Conservation (phyloP, 2,329 filamentous ascomycete species). For the Pseudogymnoascus sp. region DNA sequence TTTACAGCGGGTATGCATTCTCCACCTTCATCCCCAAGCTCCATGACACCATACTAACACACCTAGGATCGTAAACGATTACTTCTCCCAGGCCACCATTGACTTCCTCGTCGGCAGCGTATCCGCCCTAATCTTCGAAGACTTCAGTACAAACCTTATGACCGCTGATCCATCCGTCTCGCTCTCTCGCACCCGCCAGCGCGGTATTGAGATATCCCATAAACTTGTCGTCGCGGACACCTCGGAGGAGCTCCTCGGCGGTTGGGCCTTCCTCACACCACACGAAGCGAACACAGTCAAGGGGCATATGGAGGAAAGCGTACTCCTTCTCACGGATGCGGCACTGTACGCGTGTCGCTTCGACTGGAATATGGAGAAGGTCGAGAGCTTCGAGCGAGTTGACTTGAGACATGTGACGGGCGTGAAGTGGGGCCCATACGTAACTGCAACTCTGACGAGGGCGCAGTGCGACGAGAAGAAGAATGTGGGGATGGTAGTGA, state of each 20-base stretch:
- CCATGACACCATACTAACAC: constrained; percentile 8
- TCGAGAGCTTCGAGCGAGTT: constrained; percentile 83
- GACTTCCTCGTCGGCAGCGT: constrained; percentile 91
- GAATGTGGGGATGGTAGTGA: constrained; percentile 78
- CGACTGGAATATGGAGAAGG: constrained; percentile 92
- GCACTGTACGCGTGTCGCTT: constrained; percentile 86
- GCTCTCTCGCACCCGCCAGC: constrained; percentile 72
- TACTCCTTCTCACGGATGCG: constrained; percentile 75
- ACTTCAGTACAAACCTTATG: constrained; percentile 92
- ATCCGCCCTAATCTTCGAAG: constrained; percentile 75
- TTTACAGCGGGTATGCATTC: constrained; percentile 54
- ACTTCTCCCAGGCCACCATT: constrained; percentile 90
- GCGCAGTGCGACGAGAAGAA: constrained; percentile 66
- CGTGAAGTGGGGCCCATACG: constrained; percentile 76
- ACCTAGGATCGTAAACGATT: constrained; percentile 88
- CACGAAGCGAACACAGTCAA: constrained; percentile 59
- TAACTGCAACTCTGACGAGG: constrained; percentile 76
- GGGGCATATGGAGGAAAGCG: constrained; percentile 76
- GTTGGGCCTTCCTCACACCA: constrained; percentile 82
- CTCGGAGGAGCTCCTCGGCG: constrained; percentile 76
- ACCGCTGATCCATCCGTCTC: constrained; percentile 86
- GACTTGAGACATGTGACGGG: constrained; percentile 63
- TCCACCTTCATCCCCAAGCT: not conserved
- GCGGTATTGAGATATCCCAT: constrained; percentile 81
- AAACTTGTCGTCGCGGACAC: constrained; percentile 78